phyloP scores from a whole-genome alignment of 352 stramenopile species.

The Aphanomyces stellatus region DNA sequence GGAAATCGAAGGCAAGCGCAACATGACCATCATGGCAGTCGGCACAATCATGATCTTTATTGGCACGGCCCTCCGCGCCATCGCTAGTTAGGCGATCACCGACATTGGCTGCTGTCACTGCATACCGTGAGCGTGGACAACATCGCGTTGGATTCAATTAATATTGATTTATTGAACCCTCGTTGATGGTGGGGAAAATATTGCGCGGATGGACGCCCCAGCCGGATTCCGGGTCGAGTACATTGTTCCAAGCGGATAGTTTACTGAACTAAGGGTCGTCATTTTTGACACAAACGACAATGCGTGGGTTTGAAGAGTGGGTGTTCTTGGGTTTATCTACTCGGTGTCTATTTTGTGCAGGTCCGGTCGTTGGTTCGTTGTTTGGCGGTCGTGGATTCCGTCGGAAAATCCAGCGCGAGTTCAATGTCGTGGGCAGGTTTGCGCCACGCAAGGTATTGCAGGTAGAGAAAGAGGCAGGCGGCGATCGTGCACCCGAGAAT shows the following conservation, averaged over 20 bases:
- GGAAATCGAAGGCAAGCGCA: conserved; percentile 62
- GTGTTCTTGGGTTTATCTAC: background rate
- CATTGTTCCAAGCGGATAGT: too few species aligned
- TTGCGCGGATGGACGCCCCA: too few species aligned
- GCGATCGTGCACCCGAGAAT: conserved; percentile 54
- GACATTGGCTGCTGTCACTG: too few species aligned
- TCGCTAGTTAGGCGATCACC: conserved; percentile 7
- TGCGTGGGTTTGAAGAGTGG: too few species aligned
- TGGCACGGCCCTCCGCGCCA: conserved; percentile 47
- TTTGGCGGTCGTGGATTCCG: background rate
- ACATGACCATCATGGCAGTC: conserved; percentile 47
- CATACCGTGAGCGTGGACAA: too few species aligned
- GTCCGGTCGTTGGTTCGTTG: background rate
- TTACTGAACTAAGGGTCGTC: too few species aligned
- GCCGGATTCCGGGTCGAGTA: too few species aligned
- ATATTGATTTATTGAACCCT: too few species aligned
- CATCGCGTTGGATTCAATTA: too few species aligned
- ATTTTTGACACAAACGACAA: too few species aligned
- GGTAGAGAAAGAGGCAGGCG: conserved; percentile 50
- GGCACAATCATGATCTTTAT: conserved; percentile 57
- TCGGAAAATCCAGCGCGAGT: conserved; percentile 34
- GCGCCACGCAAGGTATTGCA: conserved; percentile 47
- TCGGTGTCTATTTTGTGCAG: background rate
- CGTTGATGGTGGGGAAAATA: too few species aligned
- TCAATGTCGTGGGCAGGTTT: conserved; percentile 51